These are phyloP conservation scores for Bruguiera gymnorhiza DNA, from an alignment of 345 rosid genomes.

Conservation along the genomic window DNA sequence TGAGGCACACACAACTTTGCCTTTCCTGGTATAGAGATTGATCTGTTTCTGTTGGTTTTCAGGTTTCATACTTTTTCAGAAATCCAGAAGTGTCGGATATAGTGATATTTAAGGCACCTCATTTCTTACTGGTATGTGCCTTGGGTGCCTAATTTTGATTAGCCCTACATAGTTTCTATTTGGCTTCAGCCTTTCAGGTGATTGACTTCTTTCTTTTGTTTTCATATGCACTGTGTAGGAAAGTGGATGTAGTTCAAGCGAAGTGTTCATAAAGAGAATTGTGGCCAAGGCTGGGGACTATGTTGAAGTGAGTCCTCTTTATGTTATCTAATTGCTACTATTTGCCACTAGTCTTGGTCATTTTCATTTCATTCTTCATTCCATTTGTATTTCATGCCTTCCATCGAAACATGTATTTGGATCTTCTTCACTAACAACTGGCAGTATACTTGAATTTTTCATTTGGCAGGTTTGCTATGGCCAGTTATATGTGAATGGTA, in stretches of 20 bases:
- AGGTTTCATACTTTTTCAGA: slow-evolving; percentile 83
- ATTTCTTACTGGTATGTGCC: slow-evolving; percentile 52
- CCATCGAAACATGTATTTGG: background rate
- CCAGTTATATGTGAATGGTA: slow-evolving; percentile 65
- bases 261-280: slow-evolving; percentile 83
- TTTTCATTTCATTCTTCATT: background rate
- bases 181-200: background rate
- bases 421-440: background rate
- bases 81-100: slow-evolving; percentile 86
- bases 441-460: background rate
- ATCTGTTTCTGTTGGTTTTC: slow-evolving; percentile 13
- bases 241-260: slow-evolving; percentile 13
- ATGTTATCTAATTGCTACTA: slow-evolving; percentile 19
- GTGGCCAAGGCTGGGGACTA: slow-evolving; percentile 86
- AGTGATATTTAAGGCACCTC: slow-evolving; percentile 88
- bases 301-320: slow-evolving; percentile 67
- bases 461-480: slow-evolving; percentile 61
- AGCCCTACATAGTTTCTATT: background rate
- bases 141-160: background rate
- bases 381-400: background rate
- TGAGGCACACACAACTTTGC: background rate
- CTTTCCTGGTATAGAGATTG: background rate
- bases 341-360: background rate
- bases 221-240: background rate
- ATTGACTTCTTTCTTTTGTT: background rate